Evolutionary conservation across 2,329 filamentous ascomycete species (phyloP).

Genomic region (Sporothrix schenckii): DNA sequence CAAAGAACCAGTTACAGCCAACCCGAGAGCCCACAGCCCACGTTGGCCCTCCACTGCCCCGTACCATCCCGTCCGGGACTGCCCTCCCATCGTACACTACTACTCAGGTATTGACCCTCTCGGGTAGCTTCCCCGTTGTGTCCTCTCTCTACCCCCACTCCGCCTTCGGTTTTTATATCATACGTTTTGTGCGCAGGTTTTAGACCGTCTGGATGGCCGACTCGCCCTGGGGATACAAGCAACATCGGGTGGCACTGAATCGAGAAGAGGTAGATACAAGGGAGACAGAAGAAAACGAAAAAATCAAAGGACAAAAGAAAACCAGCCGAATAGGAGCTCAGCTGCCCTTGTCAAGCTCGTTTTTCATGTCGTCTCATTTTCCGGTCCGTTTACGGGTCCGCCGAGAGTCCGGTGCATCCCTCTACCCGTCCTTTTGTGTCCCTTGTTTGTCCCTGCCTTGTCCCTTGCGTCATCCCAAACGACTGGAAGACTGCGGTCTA

Average conservation of each 20-base stretch:
- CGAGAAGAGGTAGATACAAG: too few relatives aligned
- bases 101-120: not conserved
- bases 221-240: too few relatives aligned
- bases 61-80: not conserved
- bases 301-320: not conserved
- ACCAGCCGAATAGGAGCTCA: slow-evolving; percentile 2
- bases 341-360: not conserved
- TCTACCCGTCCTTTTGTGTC: not conserved
- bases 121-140: slow-evolving; percentile 17
- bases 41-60: slow-evolving; percentile 11
- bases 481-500: not conserved
- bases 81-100: not conserved
- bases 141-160: not conserved
- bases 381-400: not conserved
- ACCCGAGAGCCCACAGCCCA: slow-evolving; percentile 14
- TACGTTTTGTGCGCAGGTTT: not conserved
- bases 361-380: not conserved
- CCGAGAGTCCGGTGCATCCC: not conserved
- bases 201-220: too few relatives aligned
- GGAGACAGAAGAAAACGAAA: not conserved
- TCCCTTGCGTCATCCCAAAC: not conserved
- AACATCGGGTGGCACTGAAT: too few relatives aligned
- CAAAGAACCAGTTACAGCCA: not conserved
- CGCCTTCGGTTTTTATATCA: not conserved
- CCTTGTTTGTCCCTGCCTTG: too few relatives aligned